Evolutionary conservation across 345 rosid species (phyloP).

Genomic region (Gossypium anomalum): DNA sequence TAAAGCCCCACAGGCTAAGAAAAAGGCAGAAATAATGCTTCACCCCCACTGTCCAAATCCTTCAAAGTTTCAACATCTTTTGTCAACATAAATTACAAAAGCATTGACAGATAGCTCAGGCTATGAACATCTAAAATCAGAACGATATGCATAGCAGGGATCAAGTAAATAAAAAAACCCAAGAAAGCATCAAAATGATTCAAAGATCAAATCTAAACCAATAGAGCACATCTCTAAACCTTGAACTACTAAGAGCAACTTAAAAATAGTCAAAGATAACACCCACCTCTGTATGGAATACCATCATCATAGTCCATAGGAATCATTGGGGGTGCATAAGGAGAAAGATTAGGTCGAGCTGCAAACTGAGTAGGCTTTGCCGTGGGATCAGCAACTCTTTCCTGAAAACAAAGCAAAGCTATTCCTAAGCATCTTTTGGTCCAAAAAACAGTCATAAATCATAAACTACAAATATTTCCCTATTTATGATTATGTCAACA

Average conservation of each 20-base stretch:
- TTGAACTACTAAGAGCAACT: neutral
- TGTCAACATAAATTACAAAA: neutral
- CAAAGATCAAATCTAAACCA: neutral
- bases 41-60: neutral
- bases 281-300: slow-evolving; percentile 39
- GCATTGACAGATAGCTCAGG: neutral
- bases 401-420: slow-evolving; percentile 37
- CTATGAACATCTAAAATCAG: neutral
- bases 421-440: slow-evolving; percentile 17
- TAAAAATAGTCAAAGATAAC: slow-evolving; percentile 1
- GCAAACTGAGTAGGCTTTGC: slow-evolving; percentile 33
- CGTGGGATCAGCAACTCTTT: slow-evolving; percentile 46
- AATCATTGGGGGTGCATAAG: slow-evolving; percentile 33
- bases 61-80: neutral
- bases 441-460: neutral
- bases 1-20: neutral
- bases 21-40: neutral
- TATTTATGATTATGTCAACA: neutral
- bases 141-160: neutral
- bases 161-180: neutral
- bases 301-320: slow-evolving; percentile 46
- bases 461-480: slow-evolving; percentile 5
- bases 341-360: slow-evolving; percentile 34
- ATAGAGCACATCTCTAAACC: neutral
- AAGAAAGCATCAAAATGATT: neutral